A percentile compares a stretch with the other conserved stretches of the same genome.
phyloP scores from a whole-genome alignment of 1,284 basidiomycete genomes.

The Cryptococcus floricola region DNA sequence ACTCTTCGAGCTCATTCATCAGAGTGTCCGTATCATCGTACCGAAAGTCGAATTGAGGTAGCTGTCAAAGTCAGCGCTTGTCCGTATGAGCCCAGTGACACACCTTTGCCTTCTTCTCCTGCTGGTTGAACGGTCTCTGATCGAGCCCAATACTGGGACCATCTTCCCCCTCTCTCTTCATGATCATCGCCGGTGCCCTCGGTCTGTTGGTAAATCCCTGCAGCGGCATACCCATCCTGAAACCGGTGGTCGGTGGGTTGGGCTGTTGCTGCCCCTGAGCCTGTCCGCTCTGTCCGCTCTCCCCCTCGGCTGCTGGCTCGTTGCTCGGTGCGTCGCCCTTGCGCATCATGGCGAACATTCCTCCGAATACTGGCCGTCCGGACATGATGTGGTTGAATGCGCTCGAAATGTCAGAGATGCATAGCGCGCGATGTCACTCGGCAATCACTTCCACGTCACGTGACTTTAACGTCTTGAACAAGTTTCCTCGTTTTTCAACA shows the following conservation, averaged over 20 bases:
- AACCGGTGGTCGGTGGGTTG: background rate
- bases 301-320: background rate
- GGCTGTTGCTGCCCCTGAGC: background rate
- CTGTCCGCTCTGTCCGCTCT: too few relatives aligned
- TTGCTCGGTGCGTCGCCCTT: background rate
- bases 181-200: conserved; percentile 21
- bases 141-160: conserved; percentile 1
- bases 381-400: background rate
- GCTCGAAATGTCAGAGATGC: too few relatives aligned
- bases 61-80: conserved; percentile 38
- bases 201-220: conserved; percentile 18
- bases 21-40: conserved; percentile 94
- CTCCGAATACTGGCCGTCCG: conserved; percentile 5
- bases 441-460: too few relatives aligned
- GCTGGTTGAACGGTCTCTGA: conserved; percentile 25
- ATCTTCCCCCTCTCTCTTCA: conserved; percentile 9
- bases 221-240: conserved; percentile 3
- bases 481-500: too few relatives aligned
- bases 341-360: conserved; percentile 19
- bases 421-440: too few relatives aligned
- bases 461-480: too few relatives aligned
- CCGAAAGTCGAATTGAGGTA: conserved; percentile 81
- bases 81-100: background rate
- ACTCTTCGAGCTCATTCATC: conserved; percentile 94
- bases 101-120: conserved; percentile 32